phyloP scores from a whole-genome alignment of 1,284 basidiomycete genomes.

The Leccinum holopus region DNA sequence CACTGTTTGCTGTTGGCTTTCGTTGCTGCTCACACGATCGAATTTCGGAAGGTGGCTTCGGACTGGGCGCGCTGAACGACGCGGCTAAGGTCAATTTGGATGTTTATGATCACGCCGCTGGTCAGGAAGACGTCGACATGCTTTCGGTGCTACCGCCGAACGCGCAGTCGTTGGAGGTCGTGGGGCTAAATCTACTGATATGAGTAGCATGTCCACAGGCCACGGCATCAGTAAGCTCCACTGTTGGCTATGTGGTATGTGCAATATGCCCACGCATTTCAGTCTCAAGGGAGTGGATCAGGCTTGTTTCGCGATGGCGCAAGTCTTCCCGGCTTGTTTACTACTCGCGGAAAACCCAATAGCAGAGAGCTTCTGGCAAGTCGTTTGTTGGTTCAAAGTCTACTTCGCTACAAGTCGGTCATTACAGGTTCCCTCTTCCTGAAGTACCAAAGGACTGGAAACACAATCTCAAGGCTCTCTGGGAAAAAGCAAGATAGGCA shows the following conservation, averaged over 20 bases:
- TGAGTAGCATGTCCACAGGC: slow-evolving; percentile 3
- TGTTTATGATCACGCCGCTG: slow-evolving; percentile 61
- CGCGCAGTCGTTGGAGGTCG: slow-evolving; percentile 38
- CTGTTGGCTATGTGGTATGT: neutral
- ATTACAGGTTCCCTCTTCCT: slow-evolving; percentile 72
- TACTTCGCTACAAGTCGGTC: slow-evolving; percentile 11
- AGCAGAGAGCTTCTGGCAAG: slow-evolving; percentile 68
- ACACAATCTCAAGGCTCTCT: slow-evolving; percentile 79
- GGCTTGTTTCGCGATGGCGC: slow-evolving; percentile 73
- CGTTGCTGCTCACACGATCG: slow-evolving; percentile 3
- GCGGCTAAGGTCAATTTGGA: slow-evolving; percentile 89
- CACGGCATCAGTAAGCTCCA: slow-evolving; percentile 20
- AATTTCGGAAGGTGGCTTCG: slow-evolving; percentile 65
- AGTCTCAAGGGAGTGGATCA: slow-evolving; percentile 37
- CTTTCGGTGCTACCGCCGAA: slow-evolving; percentile 61
- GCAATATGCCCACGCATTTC: slow-evolving; percentile 31
- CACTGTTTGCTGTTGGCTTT: neutral
- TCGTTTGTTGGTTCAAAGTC: slow-evolving; percentile 14
- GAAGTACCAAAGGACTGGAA: slow-evolving; percentile 82
- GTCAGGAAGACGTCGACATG: slow-evolving; percentile 52
- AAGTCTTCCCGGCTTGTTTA: slow-evolving; percentile 66
- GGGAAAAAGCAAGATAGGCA: slow-evolving; percentile 56
- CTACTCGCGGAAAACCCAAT: slow-evolving; percentile 66
- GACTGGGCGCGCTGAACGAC: slow-evolving; percentile 80
- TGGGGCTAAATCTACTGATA: slow-evolving; percentile 7